Evolutionary conservation across 2,329 filamentous ascomycete genomes (phyloP).

Genomic region (Septoria petroselini): DNA sequence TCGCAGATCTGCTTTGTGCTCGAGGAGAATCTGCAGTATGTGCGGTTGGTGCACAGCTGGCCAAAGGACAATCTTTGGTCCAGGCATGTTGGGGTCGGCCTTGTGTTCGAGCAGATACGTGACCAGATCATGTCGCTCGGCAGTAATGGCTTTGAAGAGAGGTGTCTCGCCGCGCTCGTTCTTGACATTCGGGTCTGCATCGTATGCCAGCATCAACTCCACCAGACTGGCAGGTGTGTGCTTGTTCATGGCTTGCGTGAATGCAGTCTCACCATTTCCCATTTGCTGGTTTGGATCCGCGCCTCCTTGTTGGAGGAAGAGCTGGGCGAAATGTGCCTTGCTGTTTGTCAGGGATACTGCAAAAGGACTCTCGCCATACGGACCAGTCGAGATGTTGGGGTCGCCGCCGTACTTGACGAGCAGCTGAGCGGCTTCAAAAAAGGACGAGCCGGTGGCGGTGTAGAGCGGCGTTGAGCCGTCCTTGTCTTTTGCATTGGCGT

Average conservation of each 20-base stretch:
- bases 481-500: constrained; percentile 57
- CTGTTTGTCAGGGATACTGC: constrained; percentile 50
- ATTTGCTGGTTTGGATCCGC: constrained; percentile 55
- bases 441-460: constrained; percentile 44
- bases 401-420: constrained; percentile 65
- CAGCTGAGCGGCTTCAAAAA: constrained; percentile 56
- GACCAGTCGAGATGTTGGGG: constrained; percentile 52
- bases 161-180: constrained; percentile 61
- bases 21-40: constrained; percentile 56
- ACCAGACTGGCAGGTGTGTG: constrained; percentile 55
- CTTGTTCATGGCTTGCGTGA: constrained; percentile 60
- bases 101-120: constrained; percentile 54
- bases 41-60: constrained; percentile 58
- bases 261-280: constrained; percentile 57
- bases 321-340: constrained; percentile 56
- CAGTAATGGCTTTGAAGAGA: constrained; percentile 60
- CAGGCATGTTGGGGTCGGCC: constrained; percentile 65
- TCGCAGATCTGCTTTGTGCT: constrained; percentile 55
- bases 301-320: constrained; percentile 61
- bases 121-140: constrained; percentile 57
- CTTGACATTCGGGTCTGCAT: constrained; percentile 58
- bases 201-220: constrained; percentile 60
- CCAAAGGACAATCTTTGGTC: constrained; percentile 58
- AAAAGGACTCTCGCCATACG: constrained; percentile 56
- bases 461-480: constrained; percentile 63